Evolutionary conservation across 2,329 filamentous ascomycete species (phyloP), one percentile per base, ranked within the genome.

Genomic region (Botryosphaeria dothidea): DNA sequence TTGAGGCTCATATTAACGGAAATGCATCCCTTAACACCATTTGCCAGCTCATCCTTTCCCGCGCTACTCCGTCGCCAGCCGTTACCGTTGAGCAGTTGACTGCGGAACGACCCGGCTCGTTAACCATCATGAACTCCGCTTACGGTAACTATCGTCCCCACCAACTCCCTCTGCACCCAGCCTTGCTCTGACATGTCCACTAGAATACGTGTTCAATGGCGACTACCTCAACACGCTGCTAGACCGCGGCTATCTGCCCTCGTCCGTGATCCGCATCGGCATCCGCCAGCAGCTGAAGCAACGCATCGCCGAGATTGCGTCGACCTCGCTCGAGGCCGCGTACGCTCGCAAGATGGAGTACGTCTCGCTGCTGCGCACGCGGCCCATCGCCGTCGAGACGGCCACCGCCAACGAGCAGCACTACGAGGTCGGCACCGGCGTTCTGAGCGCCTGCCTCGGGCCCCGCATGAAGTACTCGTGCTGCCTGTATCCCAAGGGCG

Each of bases 381-480:
- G 84, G 38, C 88, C 88, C 11, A 90, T 91, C 67, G 89, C 89
- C n/a, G 84, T 91, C 69, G 86, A 89, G 74, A 90, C 88, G 0
- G 82, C 81, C 3, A 79, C 82, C 2, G 88, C 89, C 23, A 91
- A 91, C 73, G 79, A 84, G 70, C 89, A 91, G 80, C 89, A 91
- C 75, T 91, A 92, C 72, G 89, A 91, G 77, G 88, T 91, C 45
- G 87, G 86, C 43, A 90, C 88, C 0, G 86, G 86, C 3, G 85
- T 91, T 25, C 75, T 91, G 45, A 76, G 78, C 29, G 84, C 83
- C 29, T 87, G 84, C 74, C 78, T 92, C 13, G 89, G 89, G 0
- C 86, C 87, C 3, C 79, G 88, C 63, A 91, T 91, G 88, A 91
- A 91, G 81, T 92, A 91, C 74, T 88, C 85, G n/a, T 83, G 81